Percentiles rank a stretch among this genome's conserved stretches.
These are phyloP conservation scores for Exophiala dermatitidis DNA, from an alignment of 2,329 filamentous ascomycete genomes.

Conservation along the genomic window DNA sequence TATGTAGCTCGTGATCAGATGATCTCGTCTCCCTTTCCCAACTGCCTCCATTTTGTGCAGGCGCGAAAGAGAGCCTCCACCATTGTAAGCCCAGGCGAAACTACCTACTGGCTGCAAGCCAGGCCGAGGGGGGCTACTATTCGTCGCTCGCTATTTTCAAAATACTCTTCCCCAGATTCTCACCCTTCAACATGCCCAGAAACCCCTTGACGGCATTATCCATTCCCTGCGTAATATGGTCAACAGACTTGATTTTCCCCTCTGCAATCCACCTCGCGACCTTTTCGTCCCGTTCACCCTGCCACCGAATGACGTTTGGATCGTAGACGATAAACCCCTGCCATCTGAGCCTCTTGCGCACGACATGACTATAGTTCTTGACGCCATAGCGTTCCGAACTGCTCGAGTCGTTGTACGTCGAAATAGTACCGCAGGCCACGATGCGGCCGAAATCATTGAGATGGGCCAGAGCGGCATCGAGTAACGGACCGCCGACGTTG, in stretches of 20 bases:
- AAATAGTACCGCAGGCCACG: slow-evolving; percentile 51
- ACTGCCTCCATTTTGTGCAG: too few relatives aligned
- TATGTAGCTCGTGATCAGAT: too few relatives aligned
- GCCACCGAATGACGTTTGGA: slow-evolving; percentile 54
- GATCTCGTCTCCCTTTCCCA: too few relatives aligned
- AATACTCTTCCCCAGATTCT: slow-evolving; percentile 74
- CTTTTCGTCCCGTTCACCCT: slow-evolving; percentile 59
- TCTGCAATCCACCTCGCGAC: slow-evolving; percentile 63
- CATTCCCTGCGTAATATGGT: slow-evolving; percentile 60
- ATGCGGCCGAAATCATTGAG: slow-evolving; percentile 58
- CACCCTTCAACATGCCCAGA: slow-evolving; percentile 61
- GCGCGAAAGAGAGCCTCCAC: too few relatives aligned
- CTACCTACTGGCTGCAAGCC: too few relatives aligned
- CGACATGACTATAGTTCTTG: slow-evolving; percentile 52
- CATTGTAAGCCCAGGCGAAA: too few relatives aligned
- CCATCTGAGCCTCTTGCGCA: slow-evolving; percentile 54
- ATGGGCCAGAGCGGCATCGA: slow-evolving; percentile 53
- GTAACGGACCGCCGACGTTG: slow-evolving; percentile 62
- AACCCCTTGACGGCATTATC: slow-evolving; percentile 63
- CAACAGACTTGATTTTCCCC: slow-evolving; percentile 60
- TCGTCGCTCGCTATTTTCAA: slow-evolving; percentile 46
- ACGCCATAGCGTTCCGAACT: slow-evolving; percentile 52
- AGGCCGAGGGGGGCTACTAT: neutral
- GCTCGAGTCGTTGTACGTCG: slow-evolving; percentile 50
- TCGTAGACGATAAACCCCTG: slow-evolving; percentile 63